Percentiles rank a stretch among this genome's conserved stretches.
These are phyloP conservation scores for Boletus calvinii DNA, from an alignment of 1,284 basidiomycete species.

Conservation along the genomic window DNA sequence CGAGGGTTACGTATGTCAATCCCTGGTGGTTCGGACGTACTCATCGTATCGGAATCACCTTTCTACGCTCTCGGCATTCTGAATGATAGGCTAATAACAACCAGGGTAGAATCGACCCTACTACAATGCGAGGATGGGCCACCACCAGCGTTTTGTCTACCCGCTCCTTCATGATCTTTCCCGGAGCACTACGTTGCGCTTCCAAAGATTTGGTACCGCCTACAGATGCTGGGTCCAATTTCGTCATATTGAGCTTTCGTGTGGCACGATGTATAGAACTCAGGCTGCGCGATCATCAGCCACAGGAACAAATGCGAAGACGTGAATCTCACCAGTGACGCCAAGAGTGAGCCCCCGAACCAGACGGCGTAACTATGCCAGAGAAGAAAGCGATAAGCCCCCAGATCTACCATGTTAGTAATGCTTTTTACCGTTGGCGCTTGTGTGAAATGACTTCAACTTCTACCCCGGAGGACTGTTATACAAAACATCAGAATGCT, in stretches of 20 bases:
- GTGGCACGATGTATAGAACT: slow-evolving; percentile 97
- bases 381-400: slow-evolving; percentile 12
- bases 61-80: slow-evolving; percentile 11
- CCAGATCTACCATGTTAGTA: neutral
- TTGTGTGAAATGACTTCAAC: slow-evolving; percentile 99
- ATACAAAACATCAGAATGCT: slow-evolving; percentile 11
- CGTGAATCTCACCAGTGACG: slow-evolving; percentile 68
- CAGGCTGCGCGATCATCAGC: slow-evolving; percentile 58
- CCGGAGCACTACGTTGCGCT: slow-evolving; percentile 63
- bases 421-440: slow-evolving; percentile 72
- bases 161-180: neutral
- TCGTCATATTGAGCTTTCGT: slow-evolving; percentile 98
- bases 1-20: neutral
- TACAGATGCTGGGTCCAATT: slow-evolving; percentile 93
- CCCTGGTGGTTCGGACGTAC: neutral
- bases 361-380: slow-evolving; percentile 85
- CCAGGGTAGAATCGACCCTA: neutral
- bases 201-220: slow-evolving; percentile 93
- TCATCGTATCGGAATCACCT: neutral
- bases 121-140: neutral
- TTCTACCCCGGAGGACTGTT: slow-evolving; percentile 90
- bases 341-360: slow-evolving; percentile 95
- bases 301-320: neutral
- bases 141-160: neutral
- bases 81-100: slow-evolving; percentile 2